Percentiles rank a stretch among this genome's conserved stretches.
Evolutionary conservation across 2,329 filamentous ascomycete genomes (phyloP).

Genomic region (Aspergillus ibericus): DNA sequence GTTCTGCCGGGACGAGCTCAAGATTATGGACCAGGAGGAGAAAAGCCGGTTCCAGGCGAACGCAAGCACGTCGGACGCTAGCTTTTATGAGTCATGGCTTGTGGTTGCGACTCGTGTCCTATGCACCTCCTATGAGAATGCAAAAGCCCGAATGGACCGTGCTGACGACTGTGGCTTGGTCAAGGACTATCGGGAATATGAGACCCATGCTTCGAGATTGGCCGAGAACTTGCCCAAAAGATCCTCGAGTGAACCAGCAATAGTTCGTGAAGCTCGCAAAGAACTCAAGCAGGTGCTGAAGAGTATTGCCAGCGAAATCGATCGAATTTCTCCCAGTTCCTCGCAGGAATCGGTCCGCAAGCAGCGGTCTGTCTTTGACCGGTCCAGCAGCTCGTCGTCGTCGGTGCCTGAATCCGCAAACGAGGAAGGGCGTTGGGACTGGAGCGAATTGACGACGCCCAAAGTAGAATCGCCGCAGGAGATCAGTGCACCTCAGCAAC

Average conservation of each 20-base stretch:
- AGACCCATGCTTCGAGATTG: constrained; percentile 46
- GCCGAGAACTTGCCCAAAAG: constrained; percentile 42
- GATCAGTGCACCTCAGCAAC: constrained; percentile 21
- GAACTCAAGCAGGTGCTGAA: constrained; percentile 34
- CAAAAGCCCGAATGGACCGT: constrained; percentile 41
- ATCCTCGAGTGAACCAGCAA: constrained; percentile 24
- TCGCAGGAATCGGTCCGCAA: constrained; percentile 39
- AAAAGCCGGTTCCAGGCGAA: constrained; percentile 1
- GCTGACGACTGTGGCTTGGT: constrained; percentile 41
- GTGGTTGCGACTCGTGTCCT: constrained; percentile 44
- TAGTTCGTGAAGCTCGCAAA: constrained; percentile 38
- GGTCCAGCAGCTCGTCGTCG: constrained; percentile 47
- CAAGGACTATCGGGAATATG: constrained; percentile 50
- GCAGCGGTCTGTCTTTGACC: constrained; percentile 49
- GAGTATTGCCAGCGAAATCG: constrained; percentile 44
- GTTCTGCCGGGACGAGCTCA: constrained; percentile 50
- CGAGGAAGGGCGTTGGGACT: constrained; percentile 37
- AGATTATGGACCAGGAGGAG: constrained; percentile 35
- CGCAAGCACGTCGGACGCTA: constrained; percentile 23
- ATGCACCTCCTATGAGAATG: constrained; percentile 44
- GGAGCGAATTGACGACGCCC: constrained; percentile 29
- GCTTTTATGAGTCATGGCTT: constrained; percentile 46
- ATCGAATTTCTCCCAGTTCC: constrained; percentile 43
- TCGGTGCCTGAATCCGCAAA: constrained; percentile 43
- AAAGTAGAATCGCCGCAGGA: constrained; percentile 39